A percentile compares a stretch with the other conserved stretches of the same genome.
These are phyloP conservation scores for Trichoderma asperelloides DNA, from an alignment of 495 filamentous ascomycete genomes.

Conservation along the genomic window DNA sequence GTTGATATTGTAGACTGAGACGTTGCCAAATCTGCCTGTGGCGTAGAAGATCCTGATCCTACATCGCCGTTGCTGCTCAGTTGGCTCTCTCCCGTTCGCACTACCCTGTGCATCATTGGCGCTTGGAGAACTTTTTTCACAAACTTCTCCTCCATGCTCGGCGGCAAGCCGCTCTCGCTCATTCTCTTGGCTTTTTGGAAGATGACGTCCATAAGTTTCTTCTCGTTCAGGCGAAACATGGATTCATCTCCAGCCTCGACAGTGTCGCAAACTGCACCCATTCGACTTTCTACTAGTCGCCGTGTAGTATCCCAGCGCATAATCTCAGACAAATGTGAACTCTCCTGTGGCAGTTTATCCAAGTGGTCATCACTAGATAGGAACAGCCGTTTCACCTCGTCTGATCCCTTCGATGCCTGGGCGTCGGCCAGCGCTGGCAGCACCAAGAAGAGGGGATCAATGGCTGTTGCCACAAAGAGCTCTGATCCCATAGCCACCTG, in stretches of 20 bases:
- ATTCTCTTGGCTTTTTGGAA: slow-evolving; percentile 64
- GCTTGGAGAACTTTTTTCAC: slow-evolving; percentile 64
- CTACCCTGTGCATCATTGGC: slow-evolving; percentile 57
- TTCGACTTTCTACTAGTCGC: slow-evolving; percentile 28
- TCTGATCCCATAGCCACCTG: slow-evolving; percentile 50
- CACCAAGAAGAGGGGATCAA: slow-evolving; percentile 78
- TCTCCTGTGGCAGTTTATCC: slow-evolving; percentile 49
- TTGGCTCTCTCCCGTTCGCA: slow-evolving; percentile 30
- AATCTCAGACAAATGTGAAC: slow-evolving; percentile 48
- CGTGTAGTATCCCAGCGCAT: slow-evolving; percentile 37
- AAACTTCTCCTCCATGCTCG: slow-evolving; percentile 79
- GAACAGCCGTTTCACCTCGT: slow-evolving; percentile 52
- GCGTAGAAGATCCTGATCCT: slow-evolving; percentile 22
- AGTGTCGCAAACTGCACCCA: slow-evolving; percentile 63
- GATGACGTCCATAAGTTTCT: slow-evolving; percentile 59
- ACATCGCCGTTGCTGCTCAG: slow-evolving; percentile 25
- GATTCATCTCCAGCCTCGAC: slow-evolving; percentile 73
- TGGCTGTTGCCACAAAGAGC: slow-evolving; percentile 70
- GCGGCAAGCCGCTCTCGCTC: slow-evolving; percentile 54
- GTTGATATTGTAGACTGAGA: slow-evolving; percentile 30
- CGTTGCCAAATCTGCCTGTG: slow-evolving; percentile 24
- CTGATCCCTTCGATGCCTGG: slow-evolving; percentile 22
- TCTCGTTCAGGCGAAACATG: slow-evolving; percentile 67
- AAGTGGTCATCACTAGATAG: slow-evolving; percentile 74
- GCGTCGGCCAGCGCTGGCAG: slow-evolving; percentile 52